Evolutionary conservation across 1,284 basidiomycete species (phyloP).

Genomic region (Cutaneotrichosporon arboriforme): DNA sequence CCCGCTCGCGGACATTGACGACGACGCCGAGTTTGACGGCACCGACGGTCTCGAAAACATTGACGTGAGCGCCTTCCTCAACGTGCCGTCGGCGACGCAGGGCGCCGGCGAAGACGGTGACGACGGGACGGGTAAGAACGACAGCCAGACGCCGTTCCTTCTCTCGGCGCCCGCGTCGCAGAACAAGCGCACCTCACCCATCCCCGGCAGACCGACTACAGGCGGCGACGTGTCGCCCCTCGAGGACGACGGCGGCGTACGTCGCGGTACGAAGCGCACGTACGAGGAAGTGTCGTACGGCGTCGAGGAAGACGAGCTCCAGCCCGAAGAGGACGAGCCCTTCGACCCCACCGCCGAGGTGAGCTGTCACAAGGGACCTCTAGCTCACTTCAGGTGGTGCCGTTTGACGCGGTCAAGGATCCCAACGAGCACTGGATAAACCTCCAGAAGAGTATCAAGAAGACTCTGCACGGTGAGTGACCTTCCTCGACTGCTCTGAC

Average conservation of each 20-base stretch:
- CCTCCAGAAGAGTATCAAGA: conserved; percentile 21
- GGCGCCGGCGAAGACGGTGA: background rate
- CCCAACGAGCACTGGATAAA: conserved; percentile 28
- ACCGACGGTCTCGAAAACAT: background rate
- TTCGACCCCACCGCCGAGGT: conserved; percentile 25
- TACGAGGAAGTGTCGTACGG: background rate
- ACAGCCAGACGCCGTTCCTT: background rate
- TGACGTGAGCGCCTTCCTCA: background rate
- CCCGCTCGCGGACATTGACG: background rate
- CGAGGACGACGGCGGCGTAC: background rate
- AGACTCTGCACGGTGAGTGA: conserved; percentile 23
- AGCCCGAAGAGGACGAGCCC: background rate
- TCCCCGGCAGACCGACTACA: background rate
- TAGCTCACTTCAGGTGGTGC: conserved; percentile 12
- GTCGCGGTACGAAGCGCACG: background rate
- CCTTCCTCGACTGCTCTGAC: background rate
- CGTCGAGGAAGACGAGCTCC: background rate
- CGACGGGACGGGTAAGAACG: background rate
- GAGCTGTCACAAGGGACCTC: background rate
- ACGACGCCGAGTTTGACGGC: background rate
- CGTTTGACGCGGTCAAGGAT: conserved; percentile 14
- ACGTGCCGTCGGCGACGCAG: background rate
- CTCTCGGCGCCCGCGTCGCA: too few relatives aligned
- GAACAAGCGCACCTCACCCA: background rate
- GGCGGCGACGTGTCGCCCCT: background rate